phyloP scores from a whole-genome alignment of 805 yeast genomes.

The Starmera quercuum region DNA sequence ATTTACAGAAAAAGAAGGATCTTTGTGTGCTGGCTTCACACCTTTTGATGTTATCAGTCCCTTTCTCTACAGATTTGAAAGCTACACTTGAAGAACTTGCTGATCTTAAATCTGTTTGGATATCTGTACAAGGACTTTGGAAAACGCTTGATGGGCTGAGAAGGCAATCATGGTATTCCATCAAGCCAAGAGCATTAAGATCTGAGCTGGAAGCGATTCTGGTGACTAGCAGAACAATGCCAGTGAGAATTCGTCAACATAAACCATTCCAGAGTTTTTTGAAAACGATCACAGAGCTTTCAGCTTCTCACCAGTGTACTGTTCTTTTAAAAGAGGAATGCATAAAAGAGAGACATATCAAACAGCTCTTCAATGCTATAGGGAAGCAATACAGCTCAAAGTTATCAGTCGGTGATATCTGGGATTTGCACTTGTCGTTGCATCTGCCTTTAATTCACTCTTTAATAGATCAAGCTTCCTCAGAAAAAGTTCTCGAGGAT shows the following conservation, averaged over 20 bases:
- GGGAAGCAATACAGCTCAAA: slow-evolving; percentile 8
- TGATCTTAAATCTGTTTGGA: slow-evolving; percentile 60
- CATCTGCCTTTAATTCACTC: slow-evolving; percentile 41
- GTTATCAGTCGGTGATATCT: slow-evolving; percentile 35
- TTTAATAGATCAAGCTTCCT: slow-evolving; percentile 56
- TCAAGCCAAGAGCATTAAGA: slow-evolving; percentile 38
- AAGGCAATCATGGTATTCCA: slow-evolving; percentile 37
- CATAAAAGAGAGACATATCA: slow-evolving; percentile 66
- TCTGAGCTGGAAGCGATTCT: slow-evolving; percentile 43
- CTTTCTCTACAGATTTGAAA: slow-evolving; percentile 20
- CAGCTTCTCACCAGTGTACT: slow-evolving; percentile 21
- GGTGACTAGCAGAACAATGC: slow-evolving; percentile 39
- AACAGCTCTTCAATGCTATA: slow-evolving; percentile 29
- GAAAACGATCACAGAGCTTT: slow-evolving; percentile 27
- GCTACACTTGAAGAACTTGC: slow-evolving; percentile 38
- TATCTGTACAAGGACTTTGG: slow-evolving; percentile 45
- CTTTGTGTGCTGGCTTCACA: slow-evolving; percentile 25
- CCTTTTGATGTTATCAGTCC: slow-evolving; percentile 26
- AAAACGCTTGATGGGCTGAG: slow-evolving; percentile 35
- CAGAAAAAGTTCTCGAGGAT: slow-evolving; percentile 60
- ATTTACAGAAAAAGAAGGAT: slow-evolving; percentile 6
- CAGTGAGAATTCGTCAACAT: slow-evolving; percentile 55
- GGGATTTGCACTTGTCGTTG: slow-evolving; percentile 43
- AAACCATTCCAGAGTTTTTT: slow-evolving; percentile 61
- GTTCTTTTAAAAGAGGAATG: slow-evolving; percentile 45